These are phyloP conservation scores for Thielaviopsis punctulata DNA, from an alignment of 2,329 filamentous ascomycete genomes.

Conservation along the genomic window DNA sequence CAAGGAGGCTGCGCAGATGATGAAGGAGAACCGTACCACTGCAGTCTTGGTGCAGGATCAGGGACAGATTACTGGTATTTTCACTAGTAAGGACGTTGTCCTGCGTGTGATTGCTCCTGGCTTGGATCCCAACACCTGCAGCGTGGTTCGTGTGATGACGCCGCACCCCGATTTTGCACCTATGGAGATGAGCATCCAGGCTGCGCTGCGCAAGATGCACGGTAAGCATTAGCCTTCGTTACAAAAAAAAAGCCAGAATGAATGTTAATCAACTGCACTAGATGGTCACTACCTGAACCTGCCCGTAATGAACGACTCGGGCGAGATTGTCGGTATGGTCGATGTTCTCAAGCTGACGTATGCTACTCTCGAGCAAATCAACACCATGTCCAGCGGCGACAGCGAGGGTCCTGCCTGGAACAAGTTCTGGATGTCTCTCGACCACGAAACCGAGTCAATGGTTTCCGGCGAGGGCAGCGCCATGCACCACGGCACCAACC, in stretches of 20 bases:
- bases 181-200: conserved; percentile 98
- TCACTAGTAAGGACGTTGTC: conserved; percentile 98
- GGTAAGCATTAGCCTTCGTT: conserved; percentile 39
- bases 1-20: conserved; percentile 82
- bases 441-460: conserved; percentile 90
- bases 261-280: conserved; percentile 23
- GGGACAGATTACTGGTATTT: conserved; percentile 94
- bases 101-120: conserved; percentile 94
- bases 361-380: conserved; percentile 92
- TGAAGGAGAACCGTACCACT: conserved; percentile 98
- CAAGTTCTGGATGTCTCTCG: conserved; percentile 96
- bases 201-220: conserved; percentile 96
- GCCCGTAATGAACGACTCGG: conserved; percentile 92
- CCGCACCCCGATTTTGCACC: conserved; percentile 97
- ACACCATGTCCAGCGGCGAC: conserved; percentile 78
- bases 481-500: conserved; percentile 40
- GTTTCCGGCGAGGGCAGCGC: conserved; percentile 72
- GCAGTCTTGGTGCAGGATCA: conserved; percentile 93
- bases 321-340: conserved; percentile 98
- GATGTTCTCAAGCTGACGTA: conserved; percentile 97
- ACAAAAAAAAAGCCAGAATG: neutral
- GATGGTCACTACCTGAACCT: conserved; percentile 97
- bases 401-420: conserved; percentile 96
- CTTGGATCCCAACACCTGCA: conserved; percentile 84
- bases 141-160: conserved; percentile 97